Percentiles rank a stretch among this genome's conserved stretches.
Conservation (phyloP, 2,329 filamentous ascomycete genomes). For the Teratosphaeriaceae sp. region DNA sequence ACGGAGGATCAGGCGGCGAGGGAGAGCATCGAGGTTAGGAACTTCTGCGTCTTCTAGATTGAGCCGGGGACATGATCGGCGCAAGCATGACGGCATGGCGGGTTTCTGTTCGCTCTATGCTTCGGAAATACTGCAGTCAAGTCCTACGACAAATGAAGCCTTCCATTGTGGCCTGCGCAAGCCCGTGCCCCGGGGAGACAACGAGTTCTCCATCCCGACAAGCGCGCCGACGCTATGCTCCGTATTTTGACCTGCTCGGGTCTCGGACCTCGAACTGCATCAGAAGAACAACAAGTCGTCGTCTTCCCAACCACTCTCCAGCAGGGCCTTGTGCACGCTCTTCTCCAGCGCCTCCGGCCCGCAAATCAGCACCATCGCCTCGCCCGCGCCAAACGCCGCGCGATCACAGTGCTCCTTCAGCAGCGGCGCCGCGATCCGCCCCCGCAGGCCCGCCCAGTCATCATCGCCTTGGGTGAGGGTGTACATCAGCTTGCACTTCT, state of each 20-base stretch:
- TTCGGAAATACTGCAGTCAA: too few relatives aligned
- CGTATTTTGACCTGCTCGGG: too few relatives aligned
- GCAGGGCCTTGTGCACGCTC: slow-evolving; percentile 50
- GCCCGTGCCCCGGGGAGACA: too few relatives aligned
- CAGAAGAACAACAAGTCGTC: slow-evolving; percentile 71
- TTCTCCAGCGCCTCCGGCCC: slow-evolving; percentile 72
- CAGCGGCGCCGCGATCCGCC: slow-evolving; percentile 59
- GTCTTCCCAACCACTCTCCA: slow-evolving; percentile 62
- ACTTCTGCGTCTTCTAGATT: slow-evolving; percentile 14
- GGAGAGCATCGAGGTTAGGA: slow-evolving; percentile 14
- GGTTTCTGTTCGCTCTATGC: too few relatives aligned
- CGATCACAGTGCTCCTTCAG: slow-evolving; percentile 50
- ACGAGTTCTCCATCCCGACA: too few relatives aligned
- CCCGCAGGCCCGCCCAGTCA: slow-evolving; percentile 61
- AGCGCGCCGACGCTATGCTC: slow-evolving; percentile 1
- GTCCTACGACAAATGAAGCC: too few relatives aligned
- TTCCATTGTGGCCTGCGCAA: too few relatives aligned
- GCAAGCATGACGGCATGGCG: too few relatives aligned
- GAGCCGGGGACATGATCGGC: too few relatives aligned
- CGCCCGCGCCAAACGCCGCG: slow-evolving; percentile 31
- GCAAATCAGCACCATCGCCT: slow-evolving; percentile 66
- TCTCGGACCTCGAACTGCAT: background rate
- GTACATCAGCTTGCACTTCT: slow-evolving; percentile 60
- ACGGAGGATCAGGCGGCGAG: slow-evolving; percentile 10
- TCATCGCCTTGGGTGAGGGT: slow-evolving; percentile 59